phyloP scores from a whole-genome alignment of 257 asterid genomes.

The Solanum rostratum region DNA sequence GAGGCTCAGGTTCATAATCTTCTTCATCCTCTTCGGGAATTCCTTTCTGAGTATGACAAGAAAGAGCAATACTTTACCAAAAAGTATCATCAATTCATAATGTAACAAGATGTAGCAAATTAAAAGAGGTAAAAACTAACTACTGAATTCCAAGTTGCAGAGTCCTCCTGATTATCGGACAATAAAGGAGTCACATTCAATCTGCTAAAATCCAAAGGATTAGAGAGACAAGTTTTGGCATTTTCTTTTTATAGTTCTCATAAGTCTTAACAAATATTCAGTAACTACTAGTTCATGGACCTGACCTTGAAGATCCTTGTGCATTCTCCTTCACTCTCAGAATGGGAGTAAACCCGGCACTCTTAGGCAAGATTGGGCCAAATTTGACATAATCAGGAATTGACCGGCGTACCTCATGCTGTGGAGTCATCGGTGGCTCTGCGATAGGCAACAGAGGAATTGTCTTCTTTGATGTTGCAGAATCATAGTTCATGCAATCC shows the following conservation, averaged over 20 bases:
- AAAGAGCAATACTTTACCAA: background rate
- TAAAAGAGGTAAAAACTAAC: conserved; percentile 15
- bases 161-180: conserved; percentile 26
- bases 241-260: background rate
- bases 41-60: conserved; percentile 26
- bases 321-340: conserved; percentile 19
- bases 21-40: conserved; percentile 38
- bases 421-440: conserved; percentile 75
- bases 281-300: background rate
- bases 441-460: conserved; percentile 76
- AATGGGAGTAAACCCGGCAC: conserved; percentile 63
- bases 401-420: conserved; percentile 43
- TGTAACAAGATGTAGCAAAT: background rate
- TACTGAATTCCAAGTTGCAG: conserved; percentile 34
- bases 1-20: conserved; percentile 11
- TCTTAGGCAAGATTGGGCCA: conserved; percentile 72
- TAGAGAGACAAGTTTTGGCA: background rate
- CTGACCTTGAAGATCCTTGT: conserved; percentile 28
- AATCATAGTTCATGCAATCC: conserved; percentile 56
- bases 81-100: background rate
- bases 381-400: conserved; percentile 74
- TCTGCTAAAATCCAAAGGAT: conserved; percentile 21
- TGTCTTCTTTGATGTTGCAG: conserved; percentile 38
- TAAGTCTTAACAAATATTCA: background rate
- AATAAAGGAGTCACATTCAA: conserved; percentile 14